Percentiles rank a stretch among this genome's conserved stretches.
Evolutionary conservation across 371 early-diverging fungal species (phyloP).

Genomic region (Globomyces sp.): DNA sequence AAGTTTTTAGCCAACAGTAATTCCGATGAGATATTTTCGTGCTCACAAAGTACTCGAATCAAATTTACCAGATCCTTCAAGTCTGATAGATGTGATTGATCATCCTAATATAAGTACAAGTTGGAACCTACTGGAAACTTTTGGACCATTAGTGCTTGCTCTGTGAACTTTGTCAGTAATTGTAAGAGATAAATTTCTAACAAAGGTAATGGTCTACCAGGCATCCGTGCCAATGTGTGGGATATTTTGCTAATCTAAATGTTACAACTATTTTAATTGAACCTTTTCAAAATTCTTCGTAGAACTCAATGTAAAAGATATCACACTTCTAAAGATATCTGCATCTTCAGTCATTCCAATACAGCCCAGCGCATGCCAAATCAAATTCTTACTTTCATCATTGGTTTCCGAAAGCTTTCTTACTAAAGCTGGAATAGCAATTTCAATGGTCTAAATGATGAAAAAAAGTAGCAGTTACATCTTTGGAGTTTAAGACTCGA

Average conservation of each 20-base stretch:
- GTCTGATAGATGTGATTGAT: conserved; percentile 14
- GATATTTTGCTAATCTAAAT: conserved; percentile 28
- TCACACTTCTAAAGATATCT: conserved; percentile 35
- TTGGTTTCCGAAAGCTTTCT: conserved; percentile 29
- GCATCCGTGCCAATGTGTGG: conserved; percentile 31
- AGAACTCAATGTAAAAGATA: conserved; percentile 24
- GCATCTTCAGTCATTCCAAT: conserved; percentile 30
- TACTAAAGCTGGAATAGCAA: conserved; percentile 39
- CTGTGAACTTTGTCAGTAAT: conserved; percentile 23
- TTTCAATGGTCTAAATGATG: conserved; percentile 33
- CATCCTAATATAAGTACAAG: not conserved
- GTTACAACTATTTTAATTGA: not conserved
- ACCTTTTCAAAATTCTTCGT: too few relatives aligned
- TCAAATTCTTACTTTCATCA: conserved; percentile 16
- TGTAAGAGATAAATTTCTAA: conserved; percentile 27
- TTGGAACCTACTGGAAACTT: not conserved
- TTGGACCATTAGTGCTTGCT: conserved; percentile 17
- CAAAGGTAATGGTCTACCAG: conserved; percentile 23
- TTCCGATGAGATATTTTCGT: conserved; percentile 17
- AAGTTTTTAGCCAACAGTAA: conserved; percentile 24
- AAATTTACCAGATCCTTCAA: conserved; percentile 31
- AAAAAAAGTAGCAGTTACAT: not conserved
- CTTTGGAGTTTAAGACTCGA: conserved; percentile 18
- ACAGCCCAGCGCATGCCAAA: conserved; percentile 43
- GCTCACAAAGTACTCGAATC: conserved; percentile 39